Evolutionary conservation across 1,139 yeast species (phyloP).

Genomic region (Candida dubliniensis): DNA sequence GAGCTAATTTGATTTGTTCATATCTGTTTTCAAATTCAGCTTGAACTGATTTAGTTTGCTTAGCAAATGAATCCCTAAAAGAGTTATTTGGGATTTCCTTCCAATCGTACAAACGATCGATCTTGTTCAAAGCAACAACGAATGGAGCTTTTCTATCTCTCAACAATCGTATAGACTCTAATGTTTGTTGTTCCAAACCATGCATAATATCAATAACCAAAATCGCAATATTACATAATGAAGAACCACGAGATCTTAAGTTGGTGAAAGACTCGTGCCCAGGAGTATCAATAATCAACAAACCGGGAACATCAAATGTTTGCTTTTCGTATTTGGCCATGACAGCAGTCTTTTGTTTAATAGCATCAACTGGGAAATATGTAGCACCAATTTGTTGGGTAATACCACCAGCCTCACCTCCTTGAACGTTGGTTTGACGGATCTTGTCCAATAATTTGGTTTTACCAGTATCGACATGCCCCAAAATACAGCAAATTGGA

Average conservation of each 20-base stretch:
- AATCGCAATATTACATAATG: conserved; percentile 97
- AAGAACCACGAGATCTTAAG: conserved; percentile 97
- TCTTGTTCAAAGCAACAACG: conserved; percentile 93
- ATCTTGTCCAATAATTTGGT: conserved; percentile 93
- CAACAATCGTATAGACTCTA: conserved; percentile 87
- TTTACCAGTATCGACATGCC: conserved; percentile 99
- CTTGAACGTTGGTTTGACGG: conserved; percentile 98
- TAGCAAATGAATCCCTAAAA: conserved; percentile 88
- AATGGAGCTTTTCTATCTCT: conserved; percentile 98
- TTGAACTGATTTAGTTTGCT: conserved; percentile 82
- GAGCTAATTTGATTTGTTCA: conserved; percentile 81
- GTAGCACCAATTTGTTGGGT: conserved; percentile 99
- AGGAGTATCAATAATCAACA: conserved; percentile 94
- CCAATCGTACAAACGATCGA: conserved; percentile 98
- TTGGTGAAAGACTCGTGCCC: conserved; percentile 99
- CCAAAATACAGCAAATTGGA: conserved; percentile 97
- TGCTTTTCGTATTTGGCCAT: conserved; percentile 87
- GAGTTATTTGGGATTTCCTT: conserved; percentile 84
- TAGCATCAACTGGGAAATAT: conserved; percentile 95
- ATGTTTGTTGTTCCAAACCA: conserved; percentile 96
- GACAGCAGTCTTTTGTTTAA: conserved; percentile 84
- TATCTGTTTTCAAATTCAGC: conserved; percentile 88
- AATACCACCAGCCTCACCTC: conserved; percentile 99
- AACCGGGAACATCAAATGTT: conserved; percentile 93
- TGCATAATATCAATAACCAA: conserved; percentile 98